Evolutionary conservation across 2,329 filamentous ascomycete species (phyloP).

Genomic region (Zopfia rhizophila): DNA sequence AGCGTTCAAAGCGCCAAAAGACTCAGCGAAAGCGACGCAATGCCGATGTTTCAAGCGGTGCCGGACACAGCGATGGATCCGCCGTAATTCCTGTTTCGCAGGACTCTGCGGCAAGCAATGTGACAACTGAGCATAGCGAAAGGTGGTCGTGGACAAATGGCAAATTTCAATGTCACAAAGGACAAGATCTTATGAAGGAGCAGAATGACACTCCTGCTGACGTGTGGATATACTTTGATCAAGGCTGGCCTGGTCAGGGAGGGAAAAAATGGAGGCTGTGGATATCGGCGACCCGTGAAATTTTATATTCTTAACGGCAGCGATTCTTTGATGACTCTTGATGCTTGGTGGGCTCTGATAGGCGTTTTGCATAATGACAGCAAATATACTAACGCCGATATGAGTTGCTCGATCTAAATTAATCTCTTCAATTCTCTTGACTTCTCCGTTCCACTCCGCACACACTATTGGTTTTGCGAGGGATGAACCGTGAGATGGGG

Average conservation of each 20-base stretch:
- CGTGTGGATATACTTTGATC: slow-evolving; percentile 11
- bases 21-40: slow-evolving; percentile 22
- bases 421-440: no score
- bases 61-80: slow-evolving; percentile 4
- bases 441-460: no score
- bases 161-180: no score
- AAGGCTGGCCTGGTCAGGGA: slow-evolving; percentile 11
- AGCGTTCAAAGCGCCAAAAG: slow-evolving; percentile 14
- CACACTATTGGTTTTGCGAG: no score
- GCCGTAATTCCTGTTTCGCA: slow-evolving; percentile 3
- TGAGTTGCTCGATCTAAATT: no score
- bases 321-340: no score
- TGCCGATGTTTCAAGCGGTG: no score
- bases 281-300: slow-evolving; percentile 14
- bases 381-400: no score
- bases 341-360: no score
- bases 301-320: slow-evolving; percentile 11
- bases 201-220: slow-evolving; percentile 12
- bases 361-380: no score
- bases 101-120: not conserved
- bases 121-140: slow-evolving; percentile 9
- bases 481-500: no score
- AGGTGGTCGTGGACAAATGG: slow-evolving; percentile 10
- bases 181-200: slow-evolving; percentile 13
- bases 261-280: slow-evolving; percentile 14